phyloP scores from a whole-genome alignment of 176 grass and related monocot genomes.

The bread wheat (Triticum aestivum) region IWGSC_CS_RefSeq_v2.1 NC_057798.1:276790239-276790738 shows the following conservation, averaged over 20 bases:
- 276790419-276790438: too few species aligned
- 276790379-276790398: too few species aligned
- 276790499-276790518: neutral
- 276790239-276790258: too few species aligned
- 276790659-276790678: conserved; percentile 59
- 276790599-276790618: conserved; percentile 69
- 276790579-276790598: conserved; percentile 51
- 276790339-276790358: too few species aligned
- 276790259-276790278: too few species aligned
- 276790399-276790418: too few species aligned
- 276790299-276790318: too few species aligned
- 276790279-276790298: too few species aligned
- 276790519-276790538: neutral
- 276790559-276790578: conserved; percentile 36
- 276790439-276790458: neutral
- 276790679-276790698: conserved; percentile 66
- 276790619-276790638: conserved; percentile 68
- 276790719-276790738: conserved; percentile 80
- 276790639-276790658: conserved; percentile 80
- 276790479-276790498: neutral
- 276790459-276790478: neutral
- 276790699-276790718: conserved; percentile 87
- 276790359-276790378: too few species aligned
- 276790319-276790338: too few species aligned
- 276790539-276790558: conserved; percentile 40